Evolutionary conservation across 352 stramenopile species (phyloP).

Genomic region (Thalassiosira allenii): DNA sequence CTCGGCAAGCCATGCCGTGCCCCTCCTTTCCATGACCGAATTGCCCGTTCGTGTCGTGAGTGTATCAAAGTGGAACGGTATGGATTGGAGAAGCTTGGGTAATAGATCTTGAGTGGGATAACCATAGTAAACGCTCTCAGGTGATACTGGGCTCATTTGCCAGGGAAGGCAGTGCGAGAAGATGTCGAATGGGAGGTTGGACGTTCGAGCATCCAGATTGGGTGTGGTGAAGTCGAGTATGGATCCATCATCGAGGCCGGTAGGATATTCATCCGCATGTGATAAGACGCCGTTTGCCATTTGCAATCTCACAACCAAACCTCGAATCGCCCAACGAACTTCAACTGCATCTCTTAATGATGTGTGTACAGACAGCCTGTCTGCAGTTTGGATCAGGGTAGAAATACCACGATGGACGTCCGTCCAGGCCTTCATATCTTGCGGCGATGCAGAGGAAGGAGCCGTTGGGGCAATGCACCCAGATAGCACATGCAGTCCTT

Average conservation of each 20-base stretch:
- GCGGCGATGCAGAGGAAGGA: constrained; percentile 28
- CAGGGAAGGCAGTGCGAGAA: constrained; percentile 62
- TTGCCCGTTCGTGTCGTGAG: constrained; percentile 68
- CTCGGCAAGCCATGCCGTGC: constrained; percentile 72
- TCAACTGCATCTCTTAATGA: constrained; percentile 66
- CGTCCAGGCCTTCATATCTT: constrained; percentile 52
- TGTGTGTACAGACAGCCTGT: constrained; percentile 28
- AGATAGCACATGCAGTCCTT: constrained; percentile 50
- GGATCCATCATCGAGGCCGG: background rate
- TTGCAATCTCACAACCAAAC: constrained; percentile 55
- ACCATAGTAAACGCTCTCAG: constrained; percentile 16
- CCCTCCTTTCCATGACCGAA: constrained; percentile 66
- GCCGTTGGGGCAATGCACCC: constrained; percentile 37
- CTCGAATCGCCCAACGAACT: constrained; percentile 65
- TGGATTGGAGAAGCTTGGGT: constrained; percentile 44
- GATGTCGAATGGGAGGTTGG: constrained; percentile 75
- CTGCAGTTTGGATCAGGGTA: constrained; percentile 45
- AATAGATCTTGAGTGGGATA: constrained; percentile 43
- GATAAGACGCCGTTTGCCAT: constrained; percentile 11
- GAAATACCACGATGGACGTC: constrained; percentile 39
- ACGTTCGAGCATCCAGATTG: constrained; percentile 57
- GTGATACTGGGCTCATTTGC: constrained; percentile 39
- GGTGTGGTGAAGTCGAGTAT: constrained; percentile 32
- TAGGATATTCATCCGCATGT: background rate
- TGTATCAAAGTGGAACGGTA: constrained; percentile 75